Base-by-base conservation (phyloP, 345 rosid genomes). In the Turnera subulata region DNA sequence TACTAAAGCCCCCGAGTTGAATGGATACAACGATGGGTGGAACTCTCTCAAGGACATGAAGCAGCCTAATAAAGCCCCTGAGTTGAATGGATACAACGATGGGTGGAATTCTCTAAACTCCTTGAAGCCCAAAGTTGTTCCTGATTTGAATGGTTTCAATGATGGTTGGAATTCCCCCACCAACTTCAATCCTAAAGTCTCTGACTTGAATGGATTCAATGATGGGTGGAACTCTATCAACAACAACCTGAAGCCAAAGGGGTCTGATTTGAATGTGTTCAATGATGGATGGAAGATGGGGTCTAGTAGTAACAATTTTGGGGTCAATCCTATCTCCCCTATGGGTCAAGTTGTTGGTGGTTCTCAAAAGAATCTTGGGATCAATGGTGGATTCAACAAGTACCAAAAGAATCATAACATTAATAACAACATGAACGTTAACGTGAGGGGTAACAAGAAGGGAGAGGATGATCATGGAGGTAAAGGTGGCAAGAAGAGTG, bases 351-450 rank as follows among this genome's bases (percentile, higher is more conserved):
- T 38, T n/a, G n/a, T n/a, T 15, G 55, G 53, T 11, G 80, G 66
- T 12, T 56, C 75, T 39, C 80, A 65, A 35, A 82, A 66, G 49
- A 74, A 73, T 42, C 44, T 62, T 6, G 79, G 71, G 22, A 50
- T 78, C 56, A 84, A 87, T 66, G 99, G 87, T n/a, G 99, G 83
- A 5, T 86, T 89, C 68, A 87, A 72, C 64, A 87, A 86, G 58
- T 82, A 83, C 65, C 68, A 93, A 1, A 85, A 79, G 67, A 61
- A 29, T 56, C 47, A 23, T 16, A 14, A 53, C 63, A 63, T 18
- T 26, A 70, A 58, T 43, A 68, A 55, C 67, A 46, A 68, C 20
- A 44, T 68, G 42, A 86, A 83, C 68, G 66, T 65, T 39, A 69
- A 71, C 50, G 21, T 74, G 20, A 87, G 76, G 71, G 82, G 81